A percentile compares a stretch with the other conserved stretches of the same genome.
phyloP scores from a whole-genome alignment of 257 asterid genomes.

The Forsythia suspensa region DNA sequence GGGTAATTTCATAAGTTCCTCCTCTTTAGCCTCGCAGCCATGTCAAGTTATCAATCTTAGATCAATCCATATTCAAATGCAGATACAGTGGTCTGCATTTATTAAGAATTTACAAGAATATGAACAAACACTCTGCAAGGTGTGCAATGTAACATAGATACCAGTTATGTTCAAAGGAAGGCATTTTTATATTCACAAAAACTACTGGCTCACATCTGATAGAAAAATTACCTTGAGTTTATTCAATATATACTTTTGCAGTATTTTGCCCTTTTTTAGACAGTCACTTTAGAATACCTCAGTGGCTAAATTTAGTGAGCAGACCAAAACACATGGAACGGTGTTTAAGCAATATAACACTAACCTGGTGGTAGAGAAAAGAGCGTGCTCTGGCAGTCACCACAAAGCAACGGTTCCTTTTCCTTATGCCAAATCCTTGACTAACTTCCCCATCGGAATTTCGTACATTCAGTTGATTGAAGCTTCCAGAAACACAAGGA shows the following conservation, averaged over 20 bases:
- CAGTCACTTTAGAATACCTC: slow-evolving; percentile 1
- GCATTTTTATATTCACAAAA: background rate
- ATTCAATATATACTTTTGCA: background rate
- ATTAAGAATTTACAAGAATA: background rate
- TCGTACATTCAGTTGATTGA: slow-evolving; percentile 33
- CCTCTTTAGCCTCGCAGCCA: background rate
- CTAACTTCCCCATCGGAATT: slow-evolving; percentile 31
- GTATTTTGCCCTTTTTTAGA: background rate
- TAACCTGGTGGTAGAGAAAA: slow-evolving; percentile 94
- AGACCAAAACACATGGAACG: slow-evolving; percentile 3
- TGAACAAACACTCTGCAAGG: background rate
- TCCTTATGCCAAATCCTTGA: slow-evolving; percentile 67
- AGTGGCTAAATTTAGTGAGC: background rate
- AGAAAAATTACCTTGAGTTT: background rate
- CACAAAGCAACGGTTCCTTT: slow-evolving; percentile 71
- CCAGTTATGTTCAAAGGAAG: background rate
- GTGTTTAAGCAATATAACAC: slow-evolving; percentile 19
- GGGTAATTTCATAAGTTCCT: background rate
- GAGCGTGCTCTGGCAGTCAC: slow-evolving; percentile 90
- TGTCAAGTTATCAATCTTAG: background rate
- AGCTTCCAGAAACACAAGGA: slow-evolving; percentile 23
- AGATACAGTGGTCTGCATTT: background rate
- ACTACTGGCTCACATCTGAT: background rate
- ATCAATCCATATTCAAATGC: background rate
- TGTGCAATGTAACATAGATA: background rate